Base-by-base conservation (phyloP, 768 basidiomycete species). In the Tulasnella sp. region DNA sequence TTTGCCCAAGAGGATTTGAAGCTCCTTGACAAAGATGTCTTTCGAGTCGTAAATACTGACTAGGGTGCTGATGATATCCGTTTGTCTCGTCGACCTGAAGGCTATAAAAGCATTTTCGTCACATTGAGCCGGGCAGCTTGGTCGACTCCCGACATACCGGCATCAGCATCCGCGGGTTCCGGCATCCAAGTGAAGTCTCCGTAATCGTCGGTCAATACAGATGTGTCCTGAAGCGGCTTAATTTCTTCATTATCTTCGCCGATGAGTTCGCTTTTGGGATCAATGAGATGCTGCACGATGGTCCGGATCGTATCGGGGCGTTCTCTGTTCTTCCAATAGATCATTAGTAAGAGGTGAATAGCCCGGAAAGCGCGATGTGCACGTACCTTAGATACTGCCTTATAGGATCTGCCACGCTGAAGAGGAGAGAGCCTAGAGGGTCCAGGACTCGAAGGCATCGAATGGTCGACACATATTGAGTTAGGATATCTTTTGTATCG, bases 41-140 rank as follows among this genome's bases (percentile, higher is more conserved):
- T 96, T 94, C 2, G 97, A 97, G 84, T 98, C 96, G 82, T 98
- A 99, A 82, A 99, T 99, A 84, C 94, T 96, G 82, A 99, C 96
- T 1, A 99, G 91, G 0, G 97, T 97, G 84, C 95, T 97, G 83
- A 99, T 93, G 80, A 99, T 92, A 83, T 99, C 98, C 82, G 94
- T 94, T 0, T 94, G 91, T 84, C 94, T 96, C 83, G 93, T 96
- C 1, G 94, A 91, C 46, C 96, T 89, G 86, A 98, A 99, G 81
- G 96, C 97, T 96, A 85, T n/a, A 36, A 24, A 27, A 0, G 6
- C 44, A 79, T 34, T 56, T 7, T 52, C 52, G 52, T 52, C 24
- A 52, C 24, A 24, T n/a, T n/a, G n/a, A n/a, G n/a, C n/a, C n/a
- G n/a, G n/a, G 34, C 68, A 38, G 34, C 18, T 46, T 36, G 62